Percentiles rank a stretch among this genome's conserved stretches.
phyloP scores from a whole-genome alignment of 805 yeast species.

The Suhomyces emberorum region DNA sequence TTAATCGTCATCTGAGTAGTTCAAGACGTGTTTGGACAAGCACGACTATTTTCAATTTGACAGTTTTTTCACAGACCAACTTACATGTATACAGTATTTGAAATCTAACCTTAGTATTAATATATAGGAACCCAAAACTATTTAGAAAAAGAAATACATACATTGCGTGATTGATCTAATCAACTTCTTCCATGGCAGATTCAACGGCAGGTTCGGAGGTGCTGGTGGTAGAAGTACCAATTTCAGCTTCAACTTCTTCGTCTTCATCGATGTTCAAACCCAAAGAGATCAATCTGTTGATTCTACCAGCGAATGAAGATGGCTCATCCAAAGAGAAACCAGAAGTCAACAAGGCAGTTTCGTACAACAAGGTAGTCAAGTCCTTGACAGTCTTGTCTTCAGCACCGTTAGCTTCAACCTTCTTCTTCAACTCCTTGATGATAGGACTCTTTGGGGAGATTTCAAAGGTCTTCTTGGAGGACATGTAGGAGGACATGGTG shows the following conservation, averaged over 20 bases:
- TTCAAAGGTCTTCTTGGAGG: constrained; percentile 98
- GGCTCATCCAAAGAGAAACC: constrained; percentile 99
- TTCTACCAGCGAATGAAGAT: constrained; percentile 93
- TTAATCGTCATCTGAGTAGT: too few species aligned
- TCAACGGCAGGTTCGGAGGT: constrained; percentile 71
- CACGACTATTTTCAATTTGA: too few species aligned
- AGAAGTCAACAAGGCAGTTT: constrained; percentile 96
- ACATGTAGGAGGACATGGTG: constrained; percentile 98
- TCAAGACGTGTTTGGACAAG: too few species aligned
- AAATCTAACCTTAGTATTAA: constrained; percentile 1
- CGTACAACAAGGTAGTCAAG: constrained; percentile 91
- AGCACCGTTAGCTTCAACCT: constrained; percentile 96
- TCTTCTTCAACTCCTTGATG: constrained; percentile 91
- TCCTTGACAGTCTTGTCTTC: constrained; percentile 98
- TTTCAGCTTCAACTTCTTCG: constrained; percentile 47
- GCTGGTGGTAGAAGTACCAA: constrained; percentile 42
- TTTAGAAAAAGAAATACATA: constrained; percentile 3
- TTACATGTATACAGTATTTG: too few species aligned
- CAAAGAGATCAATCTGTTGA: constrained; percentile 95
- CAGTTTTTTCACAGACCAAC: too few species aligned
- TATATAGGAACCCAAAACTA: constrained; percentile 2
- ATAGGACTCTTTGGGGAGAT: constrained; percentile 95
- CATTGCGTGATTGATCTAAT: constrained; percentile 42
- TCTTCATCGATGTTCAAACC: constrained; percentile 98
- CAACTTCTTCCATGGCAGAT: constrained; percentile 99